phyloP scores from a whole-genome alignment of 345 rosid species.

The Carallia brachiata region DNA sequence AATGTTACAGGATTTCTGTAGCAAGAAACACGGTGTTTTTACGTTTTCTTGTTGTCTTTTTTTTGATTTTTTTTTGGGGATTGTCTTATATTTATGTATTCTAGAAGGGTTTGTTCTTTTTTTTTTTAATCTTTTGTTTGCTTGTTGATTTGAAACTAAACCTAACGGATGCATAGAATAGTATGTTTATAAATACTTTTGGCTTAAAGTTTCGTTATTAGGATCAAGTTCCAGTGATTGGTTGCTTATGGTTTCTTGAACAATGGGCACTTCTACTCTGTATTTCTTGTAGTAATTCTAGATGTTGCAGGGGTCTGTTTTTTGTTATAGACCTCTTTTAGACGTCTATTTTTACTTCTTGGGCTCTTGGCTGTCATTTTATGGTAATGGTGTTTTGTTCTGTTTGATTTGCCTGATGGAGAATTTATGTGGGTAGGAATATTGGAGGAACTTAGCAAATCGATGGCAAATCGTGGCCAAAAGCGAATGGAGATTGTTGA shows the following conservation, averaged over 20 bases:
- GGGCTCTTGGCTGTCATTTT: background rate
- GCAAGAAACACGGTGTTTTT: too few relatives aligned
- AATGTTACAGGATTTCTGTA: too few relatives aligned
- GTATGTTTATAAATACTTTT: background rate
- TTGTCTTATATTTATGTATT: too few relatives aligned
- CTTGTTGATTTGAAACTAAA: too few relatives aligned
- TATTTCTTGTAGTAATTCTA: background rate
- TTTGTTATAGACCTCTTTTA: too few relatives aligned
- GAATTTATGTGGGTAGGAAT: background rate
- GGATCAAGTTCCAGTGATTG: too few relatives aligned
- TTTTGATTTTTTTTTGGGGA: too few relatives aligned
- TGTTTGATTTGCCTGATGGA: background rate
- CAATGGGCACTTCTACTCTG: background rate
- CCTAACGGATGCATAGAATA: background rate
- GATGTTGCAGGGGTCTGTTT: background rate
- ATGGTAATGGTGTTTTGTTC: background rate
- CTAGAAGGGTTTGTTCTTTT: too few relatives aligned
- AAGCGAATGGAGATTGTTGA: slow-evolving; percentile 71
- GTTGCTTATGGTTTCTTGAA: background rate
- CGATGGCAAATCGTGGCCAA: slow-evolving; percentile 88
- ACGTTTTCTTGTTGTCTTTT: too few relatives aligned
- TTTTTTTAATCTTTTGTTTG: too few relatives aligned
- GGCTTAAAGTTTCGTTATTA: background rate
- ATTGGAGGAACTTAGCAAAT: background rate
- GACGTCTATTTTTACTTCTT: background rate